A percentile compares a stretch with the other conserved stretches of the same genome.
Evolutionary conservation across 106 monocot genomes (phyloP).

Genomic region (Platanthera zijinensis): DNA sequence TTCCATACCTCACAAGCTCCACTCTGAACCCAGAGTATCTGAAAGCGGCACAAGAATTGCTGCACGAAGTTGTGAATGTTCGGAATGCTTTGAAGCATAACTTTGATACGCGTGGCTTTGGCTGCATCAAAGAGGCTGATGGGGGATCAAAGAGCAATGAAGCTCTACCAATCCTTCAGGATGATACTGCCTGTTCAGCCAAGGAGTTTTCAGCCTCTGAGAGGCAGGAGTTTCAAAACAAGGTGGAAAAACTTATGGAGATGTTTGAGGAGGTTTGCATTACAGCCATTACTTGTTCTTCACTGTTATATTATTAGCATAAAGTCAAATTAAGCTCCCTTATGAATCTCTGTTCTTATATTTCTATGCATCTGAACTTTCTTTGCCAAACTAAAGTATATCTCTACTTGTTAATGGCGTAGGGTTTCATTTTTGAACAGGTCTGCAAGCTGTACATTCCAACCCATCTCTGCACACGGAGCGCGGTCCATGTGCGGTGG

Average conservation of each 20-base stretch:
- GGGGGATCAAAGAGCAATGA: slow-evolving; percentile 42
- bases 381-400: neutral
- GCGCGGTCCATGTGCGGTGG: too few relatives aligned
- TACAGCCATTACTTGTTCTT: neutral
- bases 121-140: slow-evolving; percentile 31
- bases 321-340: neutral
- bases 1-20: slow-evolving; percentile 21
- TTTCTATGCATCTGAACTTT: neutral
- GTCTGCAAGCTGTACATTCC: too few relatives aligned
- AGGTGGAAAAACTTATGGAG: slow-evolving; percentile 71
- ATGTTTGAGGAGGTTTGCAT: slow-evolving; percentile 80
- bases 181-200: slow-evolving; percentile 21
- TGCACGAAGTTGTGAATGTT: slow-evolving; percentile 83
- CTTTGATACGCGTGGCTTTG: slow-evolving; percentile 20
- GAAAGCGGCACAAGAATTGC: slow-evolving; percentile 66
- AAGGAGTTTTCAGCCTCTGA: slow-evolving; percentile 52
- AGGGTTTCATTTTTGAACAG: too few relatives aligned
- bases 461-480: too few relatives aligned
- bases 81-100: slow-evolving; percentile 51
- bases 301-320: neutral
- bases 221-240: slow-evolving; percentile 79
- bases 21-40: slow-evolving; percentile 60
- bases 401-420: too few relatives aligned
- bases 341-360: neutral
- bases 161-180: slow-evolving; percentile 25